Conservation (phyloP, 1,284 basidiomycete genomes). For the Earliella scabrosa region DNA sequence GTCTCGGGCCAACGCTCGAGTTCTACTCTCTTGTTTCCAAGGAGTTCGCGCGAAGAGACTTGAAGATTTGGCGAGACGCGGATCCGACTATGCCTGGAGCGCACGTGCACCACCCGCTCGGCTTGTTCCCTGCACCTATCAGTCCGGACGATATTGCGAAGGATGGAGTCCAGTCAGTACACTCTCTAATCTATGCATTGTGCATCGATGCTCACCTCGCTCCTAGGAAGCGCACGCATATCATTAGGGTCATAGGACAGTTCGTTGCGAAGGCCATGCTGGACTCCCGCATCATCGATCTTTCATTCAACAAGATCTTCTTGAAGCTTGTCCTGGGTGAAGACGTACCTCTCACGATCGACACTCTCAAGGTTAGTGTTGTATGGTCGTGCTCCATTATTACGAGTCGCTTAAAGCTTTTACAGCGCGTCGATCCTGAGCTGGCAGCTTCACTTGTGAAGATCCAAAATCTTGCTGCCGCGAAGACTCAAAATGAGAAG, state of each 20-base stretch:
- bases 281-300: slow-evolving; percentile 96
- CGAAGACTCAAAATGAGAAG: slow-evolving; percentile 49
- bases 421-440: slow-evolving; percentile 77
- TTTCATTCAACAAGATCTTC: slow-evolving; percentile 93
- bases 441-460: slow-evolving; percentile 88
- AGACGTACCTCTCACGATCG: slow-evolving; percentile 81
- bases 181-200: neutral
- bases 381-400: too few species aligned
- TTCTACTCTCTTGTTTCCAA: slow-evolving; percentile 95
- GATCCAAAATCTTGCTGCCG: slow-evolving; percentile 61
- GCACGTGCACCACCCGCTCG: slow-evolving; percentile 83
- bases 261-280: slow-evolving; percentile 98
- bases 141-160: slow-evolving; percentile 63
- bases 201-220: neutral
- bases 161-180: slow-evolving; percentile 72
- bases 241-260: slow-evolving; percentile 91
- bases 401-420: too few species aligned
- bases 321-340: slow-evolving; percentile 87
- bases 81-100: slow-evolving; percentile 65
- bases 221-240: slow-evolving; percentile 74
- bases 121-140: slow-evolving; percentile 90
- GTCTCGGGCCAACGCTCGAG: slow-evolving; percentile 97
- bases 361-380: slow-evolving; percentile 86
- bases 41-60: slow-evolving; percentile 87
- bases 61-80: slow-evolving; percentile 91